Base-by-base conservation (phyloP, 2,329 filamentous ascomycete species). In the Aureobasidium sp. region DNA sequence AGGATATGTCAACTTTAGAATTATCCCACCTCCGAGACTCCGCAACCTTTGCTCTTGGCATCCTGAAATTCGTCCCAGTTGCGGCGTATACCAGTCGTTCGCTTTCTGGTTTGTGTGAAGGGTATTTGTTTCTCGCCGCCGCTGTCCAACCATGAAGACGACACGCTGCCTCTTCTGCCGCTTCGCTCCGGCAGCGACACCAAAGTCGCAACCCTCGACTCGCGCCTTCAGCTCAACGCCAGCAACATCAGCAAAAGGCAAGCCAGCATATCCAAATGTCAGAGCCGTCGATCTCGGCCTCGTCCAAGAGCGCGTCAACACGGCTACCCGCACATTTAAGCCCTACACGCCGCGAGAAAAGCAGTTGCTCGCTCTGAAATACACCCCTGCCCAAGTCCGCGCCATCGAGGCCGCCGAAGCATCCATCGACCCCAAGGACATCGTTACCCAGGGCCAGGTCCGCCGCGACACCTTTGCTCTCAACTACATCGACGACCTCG, bases 401-500 rank as follows among this genome's bases (percentile, higher is more conserved):
- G 90, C 92, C 63, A 85, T 97, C 72, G 82, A 89, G 76, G 88
- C 89, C 52, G 92, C 88, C 69, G 92, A 97, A 76, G 78, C 82
- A 65, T 85, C 88, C 67, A 86, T 97, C 72, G 82, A 88, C 71
- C 78, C 87, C 10, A 80, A 85, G 67, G 90, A 97, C 74, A 73
- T 97, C 71, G 81, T 87, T 46, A 80, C 84, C 37, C 88, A 94
- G 76, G 89, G 87, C 66, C 81, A 84, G 47, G 75, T 89, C 68
- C 86, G 91, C 65, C 81, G 79, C 61, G 92, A 96, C 72, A 82
- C 86, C 9, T 89, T 90, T 79, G 80, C 81, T 59, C 78, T 92
- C 55, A 80, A 84, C 65, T 94, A 96, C 74, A 77, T 93, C 61
- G 92, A 97, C 73, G 90, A 96, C 74, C 88, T 96, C 70, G 84